phyloP scores from a whole-genome alignment of 768 basidiomycete genomes.

The Dictyophora rubrovolvata region DNA sequence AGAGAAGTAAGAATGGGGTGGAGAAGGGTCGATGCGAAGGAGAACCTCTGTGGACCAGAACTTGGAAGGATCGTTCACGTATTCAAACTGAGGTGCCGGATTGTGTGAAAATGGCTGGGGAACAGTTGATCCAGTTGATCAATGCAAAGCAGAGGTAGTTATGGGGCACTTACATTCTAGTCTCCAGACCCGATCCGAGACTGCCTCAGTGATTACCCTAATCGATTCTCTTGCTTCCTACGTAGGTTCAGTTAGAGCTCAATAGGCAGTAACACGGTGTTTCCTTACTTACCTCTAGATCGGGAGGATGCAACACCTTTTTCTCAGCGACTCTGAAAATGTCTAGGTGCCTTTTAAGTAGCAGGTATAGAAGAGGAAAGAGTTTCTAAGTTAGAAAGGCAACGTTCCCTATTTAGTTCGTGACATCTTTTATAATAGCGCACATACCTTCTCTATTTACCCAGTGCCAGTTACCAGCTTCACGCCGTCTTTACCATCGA shows the following conservation, averaged over 20 bases:
- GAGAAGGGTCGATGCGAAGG: not conserved
- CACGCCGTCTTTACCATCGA: slow-evolving; percentile 22
- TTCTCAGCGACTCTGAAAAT: slow-evolving; percentile 17
- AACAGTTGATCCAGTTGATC: too few relatives aligned
- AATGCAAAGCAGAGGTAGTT: not conserved
- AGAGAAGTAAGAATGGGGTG: too few relatives aligned
- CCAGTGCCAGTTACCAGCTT: slow-evolving; percentile 19
- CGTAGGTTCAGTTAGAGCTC: not conserved
- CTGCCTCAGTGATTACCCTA: slow-evolving; percentile 6
- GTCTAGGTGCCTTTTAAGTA: slow-evolving; percentile 15
- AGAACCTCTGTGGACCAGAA: not conserved
- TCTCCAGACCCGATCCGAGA: slow-evolving; percentile 16
- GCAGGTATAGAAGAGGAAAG: slow-evolving; percentile 12
- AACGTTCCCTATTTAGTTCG: too few relatives aligned
- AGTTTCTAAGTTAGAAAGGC: not conserved
- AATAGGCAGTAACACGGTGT: not conserved
- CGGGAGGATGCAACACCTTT: slow-evolving; percentile 19
- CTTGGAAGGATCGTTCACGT: not conserved
- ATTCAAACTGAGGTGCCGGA: not conserved
- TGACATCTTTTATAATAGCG: not conserved
- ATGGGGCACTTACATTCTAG: slow-evolving; percentile 11
- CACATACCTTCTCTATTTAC: slow-evolving; percentile 20
- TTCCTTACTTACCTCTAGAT: slow-evolving; percentile 10
- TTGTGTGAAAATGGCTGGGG: slow-evolving; percentile 16
- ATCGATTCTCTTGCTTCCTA: slow-evolving; percentile 4